phyloP scores from a whole-genome alignment of 768 basidiomycete genomes.

The Calocera viscosa region DNA sequence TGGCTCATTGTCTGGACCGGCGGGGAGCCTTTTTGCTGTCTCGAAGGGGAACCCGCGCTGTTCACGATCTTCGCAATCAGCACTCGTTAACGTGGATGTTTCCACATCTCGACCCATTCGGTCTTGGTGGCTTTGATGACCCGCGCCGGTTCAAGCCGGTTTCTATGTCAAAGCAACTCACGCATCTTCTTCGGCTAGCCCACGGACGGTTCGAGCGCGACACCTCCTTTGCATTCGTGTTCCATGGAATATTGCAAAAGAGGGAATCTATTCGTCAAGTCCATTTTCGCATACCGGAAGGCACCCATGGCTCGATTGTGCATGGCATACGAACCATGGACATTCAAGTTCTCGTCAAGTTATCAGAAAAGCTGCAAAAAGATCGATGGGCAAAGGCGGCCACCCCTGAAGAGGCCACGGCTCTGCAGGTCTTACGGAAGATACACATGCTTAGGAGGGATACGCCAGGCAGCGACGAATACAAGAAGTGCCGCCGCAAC shows the following conservation, averaged over 20 bases:
- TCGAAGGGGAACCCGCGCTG: not conserved
- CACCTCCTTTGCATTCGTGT: constrained; percentile 17
- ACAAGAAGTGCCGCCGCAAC: constrained; percentile 13
- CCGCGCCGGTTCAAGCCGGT: not conserved
- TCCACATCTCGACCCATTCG: constrained; percentile 21
- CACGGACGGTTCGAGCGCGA: constrained; percentile 19
- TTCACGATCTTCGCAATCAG: not conserved
- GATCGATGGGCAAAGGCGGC: not conserved
- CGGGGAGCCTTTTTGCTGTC: not conserved
- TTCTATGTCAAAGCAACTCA: constrained; percentile 10
- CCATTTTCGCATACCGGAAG: not conserved
- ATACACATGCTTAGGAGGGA: constrained; percentile 13
- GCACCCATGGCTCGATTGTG: not conserved
- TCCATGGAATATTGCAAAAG: constrained; percentile 19
- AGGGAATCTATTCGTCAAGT: not conserved
- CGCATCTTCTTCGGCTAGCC: constrained; percentile 11
- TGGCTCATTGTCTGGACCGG: not conserved
- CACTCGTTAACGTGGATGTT: constrained; percentile 12
- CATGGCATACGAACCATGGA: not conserved
- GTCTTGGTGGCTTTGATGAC: constrained; percentile 17
- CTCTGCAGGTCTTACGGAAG: constrained; percentile 15
- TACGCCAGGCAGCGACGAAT: constrained; percentile 15
- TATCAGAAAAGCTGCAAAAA: constrained; percentile 11
- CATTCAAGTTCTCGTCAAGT: not conserved
- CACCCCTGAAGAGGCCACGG: constrained; percentile 12